phyloP scores from a whole-genome alignment of 306 rosid species.

The Acacia melanoxylon region DNA sequence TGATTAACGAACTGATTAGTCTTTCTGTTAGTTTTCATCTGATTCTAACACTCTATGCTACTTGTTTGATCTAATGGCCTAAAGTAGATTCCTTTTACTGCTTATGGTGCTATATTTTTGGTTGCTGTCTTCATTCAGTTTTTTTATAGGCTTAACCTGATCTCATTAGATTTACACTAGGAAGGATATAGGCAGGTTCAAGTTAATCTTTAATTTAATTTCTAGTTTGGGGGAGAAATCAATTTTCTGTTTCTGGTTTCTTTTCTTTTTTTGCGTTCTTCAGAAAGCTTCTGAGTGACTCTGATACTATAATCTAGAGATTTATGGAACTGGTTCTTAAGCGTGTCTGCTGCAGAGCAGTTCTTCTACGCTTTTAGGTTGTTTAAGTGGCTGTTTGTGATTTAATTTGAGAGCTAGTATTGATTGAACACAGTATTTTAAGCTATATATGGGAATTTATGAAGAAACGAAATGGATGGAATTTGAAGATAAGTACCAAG shows the following conservation, averaged over 20 bases:
- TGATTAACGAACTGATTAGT: not conserved
- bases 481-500: too few species aligned
- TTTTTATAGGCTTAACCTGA: slow-evolving; percentile 1
- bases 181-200: not conserved
- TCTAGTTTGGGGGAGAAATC: not conserved
- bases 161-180: not conserved
- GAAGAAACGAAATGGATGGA: too few species aligned
- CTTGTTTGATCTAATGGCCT: not conserved
- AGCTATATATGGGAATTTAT: too few species aligned
- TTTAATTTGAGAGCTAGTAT: too few species aligned
- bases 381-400: too few species aligned
- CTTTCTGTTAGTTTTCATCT: not conserved
- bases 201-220: not conserved
- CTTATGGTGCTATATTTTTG: not conserved
- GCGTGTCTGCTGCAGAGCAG: too few species aligned
- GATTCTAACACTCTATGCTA: not conserved
- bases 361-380: too few species aligned
- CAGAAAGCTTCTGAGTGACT: not conserved
- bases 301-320: too few species aligned
- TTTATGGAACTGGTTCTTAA: too few species aligned
- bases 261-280: not conserved
- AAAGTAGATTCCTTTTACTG: not conserved
- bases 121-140: not conserved
- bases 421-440: too few species aligned
- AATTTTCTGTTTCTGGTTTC: not conserved